Percentiles rank a stretch among this genome's conserved stretches.
Evolutionary conservation across 1,284 basidiomycete species (phyloP).

Genomic region (Marasmius tenuissimus): DNA sequence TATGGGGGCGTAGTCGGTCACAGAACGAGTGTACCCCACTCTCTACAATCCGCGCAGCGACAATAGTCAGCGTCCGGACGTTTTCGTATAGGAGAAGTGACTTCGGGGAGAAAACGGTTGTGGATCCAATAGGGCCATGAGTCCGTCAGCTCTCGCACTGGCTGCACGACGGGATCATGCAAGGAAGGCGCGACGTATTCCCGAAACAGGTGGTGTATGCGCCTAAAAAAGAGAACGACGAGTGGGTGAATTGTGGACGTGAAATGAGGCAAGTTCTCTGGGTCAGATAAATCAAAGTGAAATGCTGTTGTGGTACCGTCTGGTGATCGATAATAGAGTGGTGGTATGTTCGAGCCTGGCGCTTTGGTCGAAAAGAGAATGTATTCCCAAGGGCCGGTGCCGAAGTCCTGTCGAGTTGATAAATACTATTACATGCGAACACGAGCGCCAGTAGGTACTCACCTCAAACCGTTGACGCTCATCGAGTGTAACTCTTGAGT

Average conservation of each 20-base stretch:
- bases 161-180: background rate
- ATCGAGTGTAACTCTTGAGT: background rate
- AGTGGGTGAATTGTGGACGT: background rate
- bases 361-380: background rate
- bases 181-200: background rate
- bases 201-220: background rate
- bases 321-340: background rate
- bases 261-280: background rate
- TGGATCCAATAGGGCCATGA: background rate
- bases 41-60: background rate
- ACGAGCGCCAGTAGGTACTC: background rate
- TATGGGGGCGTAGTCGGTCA: background rate
- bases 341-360: background rate
- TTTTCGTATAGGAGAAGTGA: background rate
- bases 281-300: background rate
- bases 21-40: background rate
- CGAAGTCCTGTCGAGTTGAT: background rate
- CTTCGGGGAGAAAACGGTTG: background rate
- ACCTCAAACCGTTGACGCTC: background rate
- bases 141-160: background rate
- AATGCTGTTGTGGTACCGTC: background rate
- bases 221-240: background rate
- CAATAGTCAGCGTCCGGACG: background rate
- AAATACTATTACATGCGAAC: background rate
- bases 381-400: background rate